Evolutionary conservation across 2,329 filamentous ascomycete species (phyloP).

Genomic region (Orbilia blumenaviensis): DNA sequence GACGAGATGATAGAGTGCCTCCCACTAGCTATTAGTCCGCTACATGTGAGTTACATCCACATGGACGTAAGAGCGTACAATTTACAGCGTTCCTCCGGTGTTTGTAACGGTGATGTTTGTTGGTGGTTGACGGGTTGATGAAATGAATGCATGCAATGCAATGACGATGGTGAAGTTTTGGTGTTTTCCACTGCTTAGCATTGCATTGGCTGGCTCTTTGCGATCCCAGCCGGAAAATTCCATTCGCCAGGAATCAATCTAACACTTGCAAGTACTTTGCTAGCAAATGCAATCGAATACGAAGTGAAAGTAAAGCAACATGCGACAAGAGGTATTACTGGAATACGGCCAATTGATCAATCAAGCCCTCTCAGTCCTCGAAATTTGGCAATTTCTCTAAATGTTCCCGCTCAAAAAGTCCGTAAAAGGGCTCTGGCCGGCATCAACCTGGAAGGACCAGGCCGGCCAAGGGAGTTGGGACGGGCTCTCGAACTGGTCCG

Average conservation of each 20-base stretch:
- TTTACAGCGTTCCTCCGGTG: not conserved
- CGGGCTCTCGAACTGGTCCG: slow-evolving; percentile 10
- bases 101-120: not conserved
- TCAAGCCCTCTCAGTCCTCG: not conserved
- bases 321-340: too few relatives aligned
- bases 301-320: too few relatives aligned
- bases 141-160: not conserved
- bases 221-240: slow-evolving; percentile 52
- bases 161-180: slow-evolving; percentile 30
- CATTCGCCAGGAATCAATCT: slow-evolving; percentile 25
- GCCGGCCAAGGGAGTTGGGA: slow-evolving; percentile 18
- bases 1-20: slow-evolving; percentile 4
- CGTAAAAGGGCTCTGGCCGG: not conserved
- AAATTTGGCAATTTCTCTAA: not conserved
- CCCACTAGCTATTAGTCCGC: not conserved
- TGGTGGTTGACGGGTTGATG: slow-evolving; percentile 18
- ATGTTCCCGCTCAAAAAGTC: slow-evolving; percentile 31
- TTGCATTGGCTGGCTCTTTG: slow-evolving; percentile 7
- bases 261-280: too few relatives aligned
- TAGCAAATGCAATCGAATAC: not conserved
- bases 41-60: not conserved
- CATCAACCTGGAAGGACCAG: slow-evolving; percentile 21
- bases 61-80: not conserved
- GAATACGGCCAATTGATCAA: too few relatives aligned
- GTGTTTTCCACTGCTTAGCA: slow-evolving; percentile 6